Base-by-base conservation (phyloP, 768 basidiomycete species). In the Gautieria morchelliformis region DNA sequence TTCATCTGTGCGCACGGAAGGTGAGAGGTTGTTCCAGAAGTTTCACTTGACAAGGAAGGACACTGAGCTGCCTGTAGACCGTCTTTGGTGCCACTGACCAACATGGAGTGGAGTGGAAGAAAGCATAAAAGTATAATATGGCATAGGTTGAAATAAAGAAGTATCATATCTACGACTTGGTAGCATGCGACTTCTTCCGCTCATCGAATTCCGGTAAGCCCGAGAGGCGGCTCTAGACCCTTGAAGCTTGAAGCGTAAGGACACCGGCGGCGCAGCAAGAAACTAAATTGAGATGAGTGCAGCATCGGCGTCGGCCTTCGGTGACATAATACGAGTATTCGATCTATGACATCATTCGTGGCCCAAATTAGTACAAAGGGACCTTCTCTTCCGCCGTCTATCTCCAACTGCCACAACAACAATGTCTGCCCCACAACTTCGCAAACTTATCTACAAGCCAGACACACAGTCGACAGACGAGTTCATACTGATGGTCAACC, bases 1-100 rank as follows among this genome's bases (percentile, higher is more conserved):
- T 97, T 96, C 70, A 90, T 91, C 67, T 99, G 96, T 71, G 96
- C 96, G 33, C 96, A 99, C 70, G 96, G 95, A 66, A 78, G 89
- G 89, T 87, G 40, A 24, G 69, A 57, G 51, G 5, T 15, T 22
- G 35, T 37, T 37, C 10, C 10, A 37, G 35, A 37, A 46, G 40
- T 17, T 52, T 52, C 20, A 58, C 44, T 10, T 59, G 45, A 61
- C 52, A 39, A 47, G 2, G 12, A 20, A 33, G n/a, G 8, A 30
- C 5, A 24, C 9, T 45, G 39, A 33, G 46, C 35, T 42, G 48
- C 47, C 51, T 52, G 35, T 41, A 78, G 84, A 60, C 83, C 83
- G 14, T 82, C 80, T 19, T 64, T 85, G 53, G 75, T 78, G 39
- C 82, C 83, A 0, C 59, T 83, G 53, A 71, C 69, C 24, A 65